Evolutionary conservation across 768 basidiomycete species (phyloP).

Genomic region (Termitomyces sp.): DNA sequence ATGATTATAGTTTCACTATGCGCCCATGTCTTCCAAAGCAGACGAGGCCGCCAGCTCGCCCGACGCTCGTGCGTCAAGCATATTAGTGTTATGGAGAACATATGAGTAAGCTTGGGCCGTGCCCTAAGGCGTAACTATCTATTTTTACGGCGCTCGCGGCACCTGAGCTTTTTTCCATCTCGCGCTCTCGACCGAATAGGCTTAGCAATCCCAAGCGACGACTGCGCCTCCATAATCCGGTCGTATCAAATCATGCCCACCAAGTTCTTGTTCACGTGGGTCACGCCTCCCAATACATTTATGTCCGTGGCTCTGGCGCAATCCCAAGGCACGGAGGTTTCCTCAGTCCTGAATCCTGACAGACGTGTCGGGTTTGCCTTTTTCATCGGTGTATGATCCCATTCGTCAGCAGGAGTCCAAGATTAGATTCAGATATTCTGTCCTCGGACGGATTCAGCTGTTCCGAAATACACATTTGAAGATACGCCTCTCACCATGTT

Average conservation of each 20-base stretch:
- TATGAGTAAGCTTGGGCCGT: not conserved
- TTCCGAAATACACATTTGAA: not conserved
- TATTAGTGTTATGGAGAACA: not conserved
- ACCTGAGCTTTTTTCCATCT: not conserved
- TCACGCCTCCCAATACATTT: not conserved
- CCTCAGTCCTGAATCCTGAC: not conserved
- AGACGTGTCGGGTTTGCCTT: not conserved
- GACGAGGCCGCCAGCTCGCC: not conserved
- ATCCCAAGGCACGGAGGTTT: not conserved
- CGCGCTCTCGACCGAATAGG: not conserved
- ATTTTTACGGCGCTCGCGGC: not conserved
- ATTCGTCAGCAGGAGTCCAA: not conserved
- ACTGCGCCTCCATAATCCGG: not conserved
- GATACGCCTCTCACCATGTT: not conserved
- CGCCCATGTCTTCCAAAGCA: not conserved
- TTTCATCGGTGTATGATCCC: not conserved
- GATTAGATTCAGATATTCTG: not conserved
- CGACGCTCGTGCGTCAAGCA: too few species aligned
- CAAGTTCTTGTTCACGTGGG: not conserved
- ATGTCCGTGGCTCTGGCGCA: not conserved
- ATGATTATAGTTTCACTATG: not conserved
- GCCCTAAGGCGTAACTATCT: not conserved
- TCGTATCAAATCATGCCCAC: not conserved
- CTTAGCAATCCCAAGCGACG: not conserved
- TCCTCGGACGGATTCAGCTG: not conserved